Base-by-base conservation (phyloP, 169 alveolate genomes). In the Toxoplasma gondii region DNA sequence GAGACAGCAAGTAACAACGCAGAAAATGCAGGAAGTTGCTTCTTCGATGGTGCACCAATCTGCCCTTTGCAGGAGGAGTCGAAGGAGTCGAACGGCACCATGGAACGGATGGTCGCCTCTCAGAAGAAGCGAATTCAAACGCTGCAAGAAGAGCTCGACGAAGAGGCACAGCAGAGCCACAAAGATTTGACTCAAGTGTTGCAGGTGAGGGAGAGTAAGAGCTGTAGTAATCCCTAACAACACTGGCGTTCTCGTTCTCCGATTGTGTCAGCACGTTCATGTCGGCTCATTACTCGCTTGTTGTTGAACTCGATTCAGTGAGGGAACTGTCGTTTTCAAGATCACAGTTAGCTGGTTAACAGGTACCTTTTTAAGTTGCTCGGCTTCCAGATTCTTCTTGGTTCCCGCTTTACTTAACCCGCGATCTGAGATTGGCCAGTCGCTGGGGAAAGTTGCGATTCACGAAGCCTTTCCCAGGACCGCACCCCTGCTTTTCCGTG, bases 131-230 rank as follows among this genome's bases (percentile, higher is more conserved):
- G 67, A 27, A 82, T 82, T 36, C 38, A 82, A 41, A 82, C n/a
- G 5, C 54, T 38, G 67, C 69, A 82, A 41, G 90, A 82, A 12
- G 90, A 82, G 90, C 54, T 82, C 24, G 90, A 82, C 34, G 90
- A 82, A 24, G 90, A 82, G 38, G 90, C 90, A 10, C 90, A 41
- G 67, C 90, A 82, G 64, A 22, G 39, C 64, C 90, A 82, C 36
- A 43, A 38, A 2, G 90, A 82, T 24, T 31, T 82, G 43, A 82
- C 67, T 1, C 54, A 82, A 29, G 64, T 82, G n/a, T 36, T 82
- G 43, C 54, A 82, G 90, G 90, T 82, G 17, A 82, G 53, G 44
- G 45, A 49, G 41, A 9, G 36, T 5, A 69, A 24, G 36, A 69
- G 24, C 70, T 58, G 70, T 24, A 16, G n/a, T 58, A 58, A 16